phyloP scores from a whole-genome alignment of 345 rosid genomes.

The Isatis tinctoria region DNA sequence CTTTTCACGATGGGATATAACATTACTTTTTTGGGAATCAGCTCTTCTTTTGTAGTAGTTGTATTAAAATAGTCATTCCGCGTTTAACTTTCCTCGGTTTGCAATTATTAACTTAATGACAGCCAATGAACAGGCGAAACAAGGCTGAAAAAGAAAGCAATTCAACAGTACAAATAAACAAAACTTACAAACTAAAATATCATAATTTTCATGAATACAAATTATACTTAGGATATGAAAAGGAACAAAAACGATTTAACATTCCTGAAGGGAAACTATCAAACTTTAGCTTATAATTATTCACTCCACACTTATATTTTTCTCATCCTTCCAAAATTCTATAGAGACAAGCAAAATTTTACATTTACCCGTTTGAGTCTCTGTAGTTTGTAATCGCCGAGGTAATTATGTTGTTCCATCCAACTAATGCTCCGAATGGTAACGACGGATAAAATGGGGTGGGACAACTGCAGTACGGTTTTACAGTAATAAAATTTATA shows the following conservation, averaged over 20 bases:
- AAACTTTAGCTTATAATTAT: neutral
- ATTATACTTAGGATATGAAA: neutral
- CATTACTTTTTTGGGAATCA: neutral
- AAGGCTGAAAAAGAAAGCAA: neutral
- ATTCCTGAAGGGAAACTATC: neutral
- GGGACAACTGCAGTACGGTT: too few relatives aligned
- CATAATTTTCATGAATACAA: neutral
- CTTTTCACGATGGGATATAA: slow-evolving; percentile 13
- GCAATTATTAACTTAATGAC: neutral
- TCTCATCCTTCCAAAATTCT: too few relatives aligned
- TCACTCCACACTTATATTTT: too few relatives aligned
- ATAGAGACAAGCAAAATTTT: too few relatives aligned
- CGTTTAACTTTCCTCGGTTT: neutral
- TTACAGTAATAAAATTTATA: too few relatives aligned
- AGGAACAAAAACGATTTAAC: neutral
- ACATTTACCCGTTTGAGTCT: too few relatives aligned
- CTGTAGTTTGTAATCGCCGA: too few relatives aligned
- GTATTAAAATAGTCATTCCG: neutral
- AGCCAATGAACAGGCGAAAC: neutral
- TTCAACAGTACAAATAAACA: neutral
- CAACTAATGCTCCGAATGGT: neutral
- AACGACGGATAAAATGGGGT: too few relatives aligned
- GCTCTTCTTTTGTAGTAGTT: neutral
- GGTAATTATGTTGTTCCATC: neutral
- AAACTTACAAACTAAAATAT: neutral